Evolutionary conservation across 176 grass and related monocot genomes (phyloP), one percentile per base, ranked within the genome.

Genomic region (Aechmea fasciata): DNA sequence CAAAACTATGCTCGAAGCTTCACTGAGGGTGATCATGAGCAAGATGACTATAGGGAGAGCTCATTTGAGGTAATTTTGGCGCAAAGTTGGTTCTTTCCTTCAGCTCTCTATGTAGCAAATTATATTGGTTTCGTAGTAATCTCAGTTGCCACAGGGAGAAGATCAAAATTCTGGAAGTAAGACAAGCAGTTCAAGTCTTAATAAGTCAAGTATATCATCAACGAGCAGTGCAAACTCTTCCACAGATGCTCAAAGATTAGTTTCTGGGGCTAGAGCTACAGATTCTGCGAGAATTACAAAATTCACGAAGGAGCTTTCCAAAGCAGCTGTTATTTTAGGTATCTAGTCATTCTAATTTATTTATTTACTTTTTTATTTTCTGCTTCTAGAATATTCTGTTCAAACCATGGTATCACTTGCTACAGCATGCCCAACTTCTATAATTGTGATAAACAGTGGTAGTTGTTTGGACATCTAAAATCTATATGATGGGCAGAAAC

Each of bases 281-380:
- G 95, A 99, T 87, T 93, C 95, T 14, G 84, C 95, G 11, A 84
- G 95, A 78, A 71, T 99, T 19, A 67, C 72, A 63, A 93, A 99
- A 80, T 94, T 94, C 72, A 99, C 82, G 57, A 76, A 13, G 1
- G 95, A 99, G 71, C 78, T 99, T 61, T 90, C 95, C 57, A 90
- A 90, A 67, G 80, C 86, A 84, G 87, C 87, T 72, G 87, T 94
- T 65, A 90, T 99, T 74, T 84, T 99, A 86, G 87, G 95, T 99
- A 83, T 9, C 63, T 64, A 22, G 20, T 7, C 14, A 11, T 77
- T 22, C 20, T 26, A 7, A 11, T 47, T 22, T 49, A 24, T 33
- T 69, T 69, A 19, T 69, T 50, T 62, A 17, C 17, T 9, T 57
- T 66, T 13, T 11, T 57, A 33, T 22, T 47, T 14, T 0, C 26